These are phyloP conservation scores for Dactylellina sp. DNA, from an alignment of 2,329 filamentous ascomycete genomes.

Conservation along the genomic window DNA sequence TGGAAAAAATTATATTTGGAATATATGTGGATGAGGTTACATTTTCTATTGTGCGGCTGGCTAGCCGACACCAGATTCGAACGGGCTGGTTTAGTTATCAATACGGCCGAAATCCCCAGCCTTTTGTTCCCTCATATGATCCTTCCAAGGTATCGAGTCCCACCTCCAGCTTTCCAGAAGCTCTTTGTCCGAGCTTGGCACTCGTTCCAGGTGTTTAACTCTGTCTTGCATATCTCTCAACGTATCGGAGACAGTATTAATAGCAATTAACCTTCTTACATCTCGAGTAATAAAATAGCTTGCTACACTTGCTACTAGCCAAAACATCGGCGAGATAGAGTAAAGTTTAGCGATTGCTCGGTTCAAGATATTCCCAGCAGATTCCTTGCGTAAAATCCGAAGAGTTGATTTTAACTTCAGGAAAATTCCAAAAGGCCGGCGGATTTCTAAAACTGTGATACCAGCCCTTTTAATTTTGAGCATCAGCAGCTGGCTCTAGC, in stretches of 20 bases:
- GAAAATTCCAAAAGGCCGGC: background rate
- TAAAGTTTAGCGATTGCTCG: constrained; percentile 19
- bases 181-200: background rate
- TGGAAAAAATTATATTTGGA: no score
- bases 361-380: background rate
- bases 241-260: constrained; percentile 13
- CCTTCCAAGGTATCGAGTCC: constrained; percentile 21
- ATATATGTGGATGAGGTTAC: no score
- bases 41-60: no score
- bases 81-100: no score
- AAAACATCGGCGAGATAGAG: constrained; percentile 17
- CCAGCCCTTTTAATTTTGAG: background rate
- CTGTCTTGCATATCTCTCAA: background rate
- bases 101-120: background rate
- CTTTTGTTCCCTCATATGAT: background rate
- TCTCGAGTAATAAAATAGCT: constrained; percentile 15
- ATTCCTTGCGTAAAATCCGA: background rate
- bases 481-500: no score
- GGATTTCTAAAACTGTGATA: constrained; percentile 2
- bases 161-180: constrained; percentile 22
- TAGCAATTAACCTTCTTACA: constrained; percentile 11
- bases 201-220: background rate
- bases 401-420: background rate
- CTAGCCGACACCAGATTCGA: no score
- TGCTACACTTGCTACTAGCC: constrained; percentile 19